Percentiles rank a stretch among this genome's conserved stretches.
phyloP scores from a whole-genome alignment of 1,139 yeast genomes.

The Magnusiomyces sp. region DNA sequence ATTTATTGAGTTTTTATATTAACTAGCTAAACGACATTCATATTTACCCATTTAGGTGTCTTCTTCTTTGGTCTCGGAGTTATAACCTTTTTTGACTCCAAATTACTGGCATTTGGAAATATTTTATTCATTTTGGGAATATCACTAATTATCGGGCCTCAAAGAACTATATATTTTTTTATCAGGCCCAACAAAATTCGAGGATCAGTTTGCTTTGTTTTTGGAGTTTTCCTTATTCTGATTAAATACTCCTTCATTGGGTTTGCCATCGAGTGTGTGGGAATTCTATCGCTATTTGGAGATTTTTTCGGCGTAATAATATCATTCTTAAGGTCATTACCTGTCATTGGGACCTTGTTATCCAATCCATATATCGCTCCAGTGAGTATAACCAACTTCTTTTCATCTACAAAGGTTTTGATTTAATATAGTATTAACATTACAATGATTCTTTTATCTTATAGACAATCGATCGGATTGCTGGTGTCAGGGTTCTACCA shows the following conservation, averaged over 20 bases:
- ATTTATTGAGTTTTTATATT: not conserved
- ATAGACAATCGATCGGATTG: constrained; percentile 11
- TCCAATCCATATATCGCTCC: constrained; percentile 83
- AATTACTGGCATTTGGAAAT: constrained; percentile 83
- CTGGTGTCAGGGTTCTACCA: constrained; percentile 10
- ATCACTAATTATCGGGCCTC: constrained; percentile 77
- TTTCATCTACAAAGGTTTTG: not conserved
- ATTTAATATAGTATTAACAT: not conserved
- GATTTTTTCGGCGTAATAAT: constrained; percentile 86
- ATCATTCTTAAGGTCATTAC: constrained; percentile 81
- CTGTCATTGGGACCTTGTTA: constrained; percentile 77
- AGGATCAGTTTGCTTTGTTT: constrained; percentile 69
- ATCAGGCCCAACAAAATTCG: constrained; percentile 79
- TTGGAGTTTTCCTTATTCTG: constrained; percentile 71
- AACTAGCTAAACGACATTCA: not conserved
- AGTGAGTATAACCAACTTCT: constrained; percentile 25
- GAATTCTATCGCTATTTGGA: constrained; percentile 83
- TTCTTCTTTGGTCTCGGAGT: constrained; percentile 76
- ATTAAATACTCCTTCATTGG: constrained; percentile 76
- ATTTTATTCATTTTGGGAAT: constrained; percentile 74
- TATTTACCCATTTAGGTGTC: constrained; percentile 30
- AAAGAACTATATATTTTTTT: constrained; percentile 74
- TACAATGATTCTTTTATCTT: not conserved
- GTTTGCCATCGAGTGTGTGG: constrained; percentile 74
- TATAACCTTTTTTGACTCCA: constrained; percentile 79